Percentiles rank a stretch among this genome's conserved stretches.
phyloP scores from a whole-genome alignment of 192 early-diverging fungal genomes.

The Mycoemilia scoparia region DNA sequence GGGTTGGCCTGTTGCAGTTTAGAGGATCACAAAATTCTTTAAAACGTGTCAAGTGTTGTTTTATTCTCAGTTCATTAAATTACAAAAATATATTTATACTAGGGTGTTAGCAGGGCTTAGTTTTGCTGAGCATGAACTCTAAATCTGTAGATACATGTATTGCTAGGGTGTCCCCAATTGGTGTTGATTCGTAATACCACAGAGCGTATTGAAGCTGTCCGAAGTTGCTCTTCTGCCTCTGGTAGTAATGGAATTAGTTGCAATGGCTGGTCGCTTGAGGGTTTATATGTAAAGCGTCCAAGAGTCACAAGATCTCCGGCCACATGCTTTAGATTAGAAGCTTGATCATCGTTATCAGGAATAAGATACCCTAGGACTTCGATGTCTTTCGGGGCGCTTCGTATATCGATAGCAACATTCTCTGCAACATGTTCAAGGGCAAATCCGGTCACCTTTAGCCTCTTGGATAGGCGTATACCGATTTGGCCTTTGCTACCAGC shows the following conservation, averaged over 20 bases:
- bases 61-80: no score
- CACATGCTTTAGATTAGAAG: not conserved
- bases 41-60: no score
- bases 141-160: slow-evolving; percentile 60
- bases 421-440: slow-evolving; percentile 50
- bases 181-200: slow-evolving; percentile 38
- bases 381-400: slow-evolving; percentile 41
- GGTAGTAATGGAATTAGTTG: slow-evolving; percentile 28
- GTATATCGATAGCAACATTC: slow-evolving; percentile 33
- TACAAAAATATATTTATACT: no score
- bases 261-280: slow-evolving; percentile 15
- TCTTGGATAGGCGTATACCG: slow-evolving; percentile 36
- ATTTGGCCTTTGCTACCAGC: slow-evolving; percentile 37
- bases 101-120: no score
- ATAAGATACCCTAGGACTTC: slow-evolving; percentile 49
- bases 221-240: slow-evolving; percentile 3
- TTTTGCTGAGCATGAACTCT: slow-evolving; percentile 45
- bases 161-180: slow-evolving; percentile 53
- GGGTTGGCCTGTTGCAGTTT: no score
- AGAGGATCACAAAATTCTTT: no score
- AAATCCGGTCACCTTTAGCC: slow-evolving; percentile 37
- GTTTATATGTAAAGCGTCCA: slow-evolving; percentile 27
- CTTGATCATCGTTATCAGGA: not conserved
- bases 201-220: slow-evolving; percentile 26
- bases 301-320: slow-evolving; percentile 5